Percentiles rank a stretch among this genome's conserved stretches.
phyloP scores from a whole-genome alignment of 352 stramenopile genomes.

The Phytophthora pisi region DNA sequence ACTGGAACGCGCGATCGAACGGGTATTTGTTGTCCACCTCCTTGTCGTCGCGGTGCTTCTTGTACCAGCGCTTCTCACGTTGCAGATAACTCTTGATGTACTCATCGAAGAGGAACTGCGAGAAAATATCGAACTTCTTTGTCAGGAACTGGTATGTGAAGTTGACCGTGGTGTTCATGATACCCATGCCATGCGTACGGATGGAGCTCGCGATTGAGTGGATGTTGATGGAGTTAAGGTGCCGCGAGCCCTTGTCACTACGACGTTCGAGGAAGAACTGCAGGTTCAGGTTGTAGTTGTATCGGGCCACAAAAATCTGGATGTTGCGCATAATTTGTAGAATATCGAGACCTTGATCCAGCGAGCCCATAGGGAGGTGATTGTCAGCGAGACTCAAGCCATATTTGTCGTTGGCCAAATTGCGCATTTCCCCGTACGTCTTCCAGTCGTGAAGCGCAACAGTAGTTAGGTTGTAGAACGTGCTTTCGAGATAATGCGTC shows the following conservation, averaged over 20 bases:
- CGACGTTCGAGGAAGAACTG: slow-evolving; percentile 95
- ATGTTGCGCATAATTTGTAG: slow-evolving; percentile 97
- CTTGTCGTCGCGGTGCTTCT: slow-evolving; percentile 90
- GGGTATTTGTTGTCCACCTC: slow-evolving; percentile 94
- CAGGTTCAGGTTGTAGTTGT: slow-evolving; percentile 97
- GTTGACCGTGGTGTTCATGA: slow-evolving; percentile 96
- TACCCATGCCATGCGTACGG: slow-evolving; percentile 95
- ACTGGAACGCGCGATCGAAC: slow-evolving; percentile 90
- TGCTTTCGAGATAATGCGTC: slow-evolving; percentile 93
- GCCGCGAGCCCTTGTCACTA: slow-evolving; percentile 90
- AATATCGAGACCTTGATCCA: slow-evolving; percentile 93
- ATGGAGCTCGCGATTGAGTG: slow-evolving; percentile 92
- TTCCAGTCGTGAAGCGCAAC: slow-evolving; percentile 96
- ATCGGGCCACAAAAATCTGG: slow-evolving; percentile 89
- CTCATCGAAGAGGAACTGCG: slow-evolving; percentile 94
- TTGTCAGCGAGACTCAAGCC: slow-evolving; percentile 91
- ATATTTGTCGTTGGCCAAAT: slow-evolving; percentile 93
- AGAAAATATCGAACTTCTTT: slow-evolving; percentile 92
- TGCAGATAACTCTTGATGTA: slow-evolving; percentile 95
- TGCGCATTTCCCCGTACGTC: slow-evolving; percentile 94
- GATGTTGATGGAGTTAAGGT: slow-evolving; percentile 94
- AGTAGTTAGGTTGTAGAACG: slow-evolving; percentile 96
- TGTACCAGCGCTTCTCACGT: slow-evolving; percentile 93
- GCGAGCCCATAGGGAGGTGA: slow-evolving; percentile 92
- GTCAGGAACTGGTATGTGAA: slow-evolving; percentile 96